These are phyloP conservation scores for Aspergillus nomiae DNA, from an alignment of 2,329 filamentous ascomycete species.

Conservation along the genomic window DNA sequence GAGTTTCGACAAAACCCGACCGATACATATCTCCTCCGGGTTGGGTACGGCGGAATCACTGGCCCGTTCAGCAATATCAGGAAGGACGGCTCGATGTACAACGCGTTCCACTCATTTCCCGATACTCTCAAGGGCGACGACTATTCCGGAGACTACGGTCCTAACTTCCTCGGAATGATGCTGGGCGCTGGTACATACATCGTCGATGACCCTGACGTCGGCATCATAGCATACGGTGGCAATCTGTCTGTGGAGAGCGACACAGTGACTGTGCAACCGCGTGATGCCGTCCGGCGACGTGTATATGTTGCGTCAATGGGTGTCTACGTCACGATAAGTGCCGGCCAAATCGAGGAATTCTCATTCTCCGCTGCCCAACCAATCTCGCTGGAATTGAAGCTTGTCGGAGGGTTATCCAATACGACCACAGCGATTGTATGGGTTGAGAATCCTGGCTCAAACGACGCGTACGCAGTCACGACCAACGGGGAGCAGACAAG, in stretches of 20 bases:
- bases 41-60: constrained; percentile 57
- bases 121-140: constrained; percentile 59
- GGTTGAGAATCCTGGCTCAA: constrained; percentile 18
- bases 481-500: neutral
- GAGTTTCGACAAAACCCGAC: constrained; percentile 45
- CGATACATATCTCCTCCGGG: constrained; percentile 51
- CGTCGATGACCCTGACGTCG: neutral
- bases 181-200: constrained; percentile 45
- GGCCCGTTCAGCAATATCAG: constrained; percentile 60
- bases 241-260: constrained; percentile 1
- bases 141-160: constrained; percentile 61
- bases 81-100: constrained; percentile 55
- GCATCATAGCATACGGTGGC: neutral
- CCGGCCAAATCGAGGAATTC: constrained; percentile 17
- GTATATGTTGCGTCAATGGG: constrained; percentile 21
- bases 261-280: constrained; percentile 16
- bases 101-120: constrained; percentile 61
- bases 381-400: neutral
- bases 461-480: constrained; percentile 5
- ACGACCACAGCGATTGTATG: constrained; percentile 9
- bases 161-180: constrained; percentile 55
- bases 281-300: constrained; percentile 20
- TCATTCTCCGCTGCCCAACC: constrained; percentile 6
- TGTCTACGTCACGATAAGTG: constrained; percentile 19
- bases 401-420: constrained; percentile 12